Percentiles rank a stretch among this genome's conserved stretches.
Evolutionary conservation across 805 yeast genomes (phyloP).

Genomic region (Candida arabinofermentans): DNA sequence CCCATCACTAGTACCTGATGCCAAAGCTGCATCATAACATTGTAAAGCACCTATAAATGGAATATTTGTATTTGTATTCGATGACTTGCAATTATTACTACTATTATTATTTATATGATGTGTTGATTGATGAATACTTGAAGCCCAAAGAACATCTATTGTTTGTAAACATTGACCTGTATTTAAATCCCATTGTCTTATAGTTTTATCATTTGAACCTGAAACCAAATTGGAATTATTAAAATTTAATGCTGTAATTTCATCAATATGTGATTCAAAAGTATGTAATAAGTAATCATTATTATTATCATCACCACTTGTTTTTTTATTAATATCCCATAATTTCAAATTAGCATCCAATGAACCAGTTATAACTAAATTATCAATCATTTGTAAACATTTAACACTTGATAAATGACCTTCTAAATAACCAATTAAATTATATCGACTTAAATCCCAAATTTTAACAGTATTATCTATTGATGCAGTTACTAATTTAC

Average conservation of each 20-base stretch:
- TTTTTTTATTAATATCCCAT: conserved; percentile 46
- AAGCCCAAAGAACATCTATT: conserved; percentile 63
- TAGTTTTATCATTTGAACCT: conserved; percentile 68
- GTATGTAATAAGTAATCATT: conserved; percentile 37
- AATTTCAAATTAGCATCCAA: conserved; percentile 58
- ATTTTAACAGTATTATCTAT: conserved; percentile 74
- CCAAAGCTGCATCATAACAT: conserved; percentile 71
- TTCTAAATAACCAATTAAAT: conserved; percentile 45
- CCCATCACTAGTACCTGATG: conserved; percentile 77
- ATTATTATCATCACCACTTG: conserved; percentile 20
- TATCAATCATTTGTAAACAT: conserved; percentile 55
- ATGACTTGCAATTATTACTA: conserved; percentile 11
- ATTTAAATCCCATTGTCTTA: conserved; percentile 70
- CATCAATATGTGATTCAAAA: conserved; percentile 64
- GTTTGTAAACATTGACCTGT: conserved; percentile 68
- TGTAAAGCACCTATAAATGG: conserved; percentile 65
- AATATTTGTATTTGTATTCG: conserved; percentile 8
- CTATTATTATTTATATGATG: not conserved
- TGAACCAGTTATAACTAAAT: conserved; percentile 51
- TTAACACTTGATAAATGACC: conserved; percentile 61
- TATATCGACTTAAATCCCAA: conserved; percentile 71
- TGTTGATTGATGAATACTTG: no score
- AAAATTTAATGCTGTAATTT: conserved; percentile 58
- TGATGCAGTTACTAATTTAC: conserved; percentile 72
- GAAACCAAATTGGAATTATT: conserved; percentile 53